Evolutionary conservation across 2,329 filamentous ascomycete species (phyloP).

Genomic region (Lachnellula subtilissima): DNA sequence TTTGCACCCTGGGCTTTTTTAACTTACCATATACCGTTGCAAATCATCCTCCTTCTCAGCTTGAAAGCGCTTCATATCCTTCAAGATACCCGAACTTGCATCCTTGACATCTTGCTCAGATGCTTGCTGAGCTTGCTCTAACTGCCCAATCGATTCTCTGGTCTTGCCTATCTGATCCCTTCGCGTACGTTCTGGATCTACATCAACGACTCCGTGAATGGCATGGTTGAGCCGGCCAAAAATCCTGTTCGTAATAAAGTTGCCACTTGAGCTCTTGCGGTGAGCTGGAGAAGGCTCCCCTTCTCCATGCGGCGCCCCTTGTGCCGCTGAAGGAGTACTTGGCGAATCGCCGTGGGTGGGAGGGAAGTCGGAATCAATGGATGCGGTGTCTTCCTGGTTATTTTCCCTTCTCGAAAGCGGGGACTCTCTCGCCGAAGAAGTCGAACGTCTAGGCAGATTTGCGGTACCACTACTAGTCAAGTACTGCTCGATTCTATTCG

Average conservation of each 20-base stretch:
- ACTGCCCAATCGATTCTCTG: slow-evolving; percentile 74
- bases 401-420: slow-evolving; percentile 45
- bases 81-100: slow-evolving; percentile 80
- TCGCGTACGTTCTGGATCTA: slow-evolving; percentile 88
- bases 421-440: slow-evolving; percentile 50
- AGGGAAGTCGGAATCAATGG: slow-evolving; percentile 94
- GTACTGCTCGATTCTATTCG: slow-evolving; percentile 89
- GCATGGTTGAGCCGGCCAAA: slow-evolving; percentile 95
- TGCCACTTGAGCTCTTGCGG: slow-evolving; percentile 78
- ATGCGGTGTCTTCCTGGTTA: slow-evolving; percentile 72
- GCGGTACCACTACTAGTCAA: slow-evolving; percentile 66
- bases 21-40: slow-evolving; percentile 86
- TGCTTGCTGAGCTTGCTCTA: slow-evolving; percentile 86
- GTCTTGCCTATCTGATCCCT: slow-evolving; percentile 96
- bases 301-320: slow-evolving; percentile 58
- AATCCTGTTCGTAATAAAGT: slow-evolving; percentile 87
- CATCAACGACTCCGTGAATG: slow-evolving; percentile 91
- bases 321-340: slow-evolving; percentile 65
- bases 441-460: slow-evolving; percentile 62
- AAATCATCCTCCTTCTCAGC: slow-evolving; percentile 92
- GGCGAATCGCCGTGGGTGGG: slow-evolving; percentile 74
- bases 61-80: slow-evolving; percentile 90
- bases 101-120: slow-evolving; percentile 91
- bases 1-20: neutral
- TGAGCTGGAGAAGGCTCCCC: slow-evolving; percentile 49